Percentiles rank a stretch among this genome's conserved stretches.
These are phyloP conservation scores for Hemisphaericaspora subhashii DNA, from an alignment of 1,139 yeast species.

Conservation along the genomic window DNA sequence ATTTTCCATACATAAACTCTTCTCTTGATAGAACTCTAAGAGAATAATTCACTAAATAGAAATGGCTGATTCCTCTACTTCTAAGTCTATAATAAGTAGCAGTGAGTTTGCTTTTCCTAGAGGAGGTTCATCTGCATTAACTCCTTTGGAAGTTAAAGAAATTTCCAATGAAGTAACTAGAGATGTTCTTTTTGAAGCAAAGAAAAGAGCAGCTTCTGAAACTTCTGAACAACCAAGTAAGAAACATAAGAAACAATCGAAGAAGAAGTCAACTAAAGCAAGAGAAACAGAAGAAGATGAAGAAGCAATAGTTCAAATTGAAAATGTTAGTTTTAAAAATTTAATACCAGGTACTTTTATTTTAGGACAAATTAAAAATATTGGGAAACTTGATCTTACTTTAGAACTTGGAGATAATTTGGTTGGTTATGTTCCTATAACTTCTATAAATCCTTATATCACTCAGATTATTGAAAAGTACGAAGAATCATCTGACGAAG, in stretches of 20 bases:
- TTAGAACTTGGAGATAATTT: conserved; percentile 82
- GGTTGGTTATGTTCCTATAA: conserved; percentile 76
- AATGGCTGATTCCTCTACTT: conserved; percentile 19
- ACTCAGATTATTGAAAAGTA: conserved; percentile 55
- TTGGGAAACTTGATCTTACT: conserved; percentile 63
- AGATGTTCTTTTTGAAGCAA: conserved; percentile 72
- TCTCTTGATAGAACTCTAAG: not conserved
- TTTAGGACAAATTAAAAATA: conserved; percentile 69
- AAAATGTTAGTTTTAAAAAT: conserved; percentile 59
- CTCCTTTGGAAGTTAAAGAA: conserved; percentile 89
- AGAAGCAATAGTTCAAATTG: conserved; percentile 44
- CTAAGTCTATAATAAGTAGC: conserved; percentile 28
- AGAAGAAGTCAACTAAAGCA: conserved; percentile 36
- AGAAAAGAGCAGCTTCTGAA: conserved; percentile 29
- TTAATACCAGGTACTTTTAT: conserved; percentile 70
- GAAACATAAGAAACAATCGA: conserved; percentile 26
- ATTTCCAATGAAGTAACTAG: conserved; percentile 89
- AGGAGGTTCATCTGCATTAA: conserved; percentile 85
- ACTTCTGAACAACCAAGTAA: conserved; percentile 30
- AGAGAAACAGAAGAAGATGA: conserved; percentile 23
- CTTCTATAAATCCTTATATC: conserved; percentile 68
- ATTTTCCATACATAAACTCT: too few relatives aligned
- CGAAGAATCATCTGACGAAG: conserved; percentile 42
- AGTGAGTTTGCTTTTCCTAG: conserved; percentile 86
- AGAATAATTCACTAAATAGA: not conserved